Percentiles rank a stretch among this genome's conserved stretches.
Evolutionary conservation across 1,139 yeast genomes (phyloP).

Genomic region (Scheffersomyces titani): DNA sequence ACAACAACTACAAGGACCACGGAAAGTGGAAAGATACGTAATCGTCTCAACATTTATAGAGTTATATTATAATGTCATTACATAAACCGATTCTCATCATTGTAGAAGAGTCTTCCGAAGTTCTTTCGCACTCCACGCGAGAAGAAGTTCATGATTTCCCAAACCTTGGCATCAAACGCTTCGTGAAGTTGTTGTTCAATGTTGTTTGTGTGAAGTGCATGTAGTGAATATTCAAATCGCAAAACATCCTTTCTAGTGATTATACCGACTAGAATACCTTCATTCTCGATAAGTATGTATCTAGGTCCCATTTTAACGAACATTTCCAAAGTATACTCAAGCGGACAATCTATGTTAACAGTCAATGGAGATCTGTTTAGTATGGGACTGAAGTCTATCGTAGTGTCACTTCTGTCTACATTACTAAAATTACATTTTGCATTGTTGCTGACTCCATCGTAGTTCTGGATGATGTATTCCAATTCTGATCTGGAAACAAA

Average conservation of each 20-base stretch:
- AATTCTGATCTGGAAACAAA: conserved; percentile 38
- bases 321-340: conserved; percentile 66
- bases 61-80: conserved; percentile 3
- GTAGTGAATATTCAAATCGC: conserved; percentile 48
- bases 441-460: conserved; percentile 15
- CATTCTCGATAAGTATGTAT: conserved; percentile 60
- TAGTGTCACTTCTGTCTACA: conserved; percentile 9
- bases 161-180: conserved; percentile 34
- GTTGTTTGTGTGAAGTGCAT: conserved; percentile 19
- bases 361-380: conserved; percentile 67
- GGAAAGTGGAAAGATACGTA: conserved; percentile 79
- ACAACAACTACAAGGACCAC: conserved; percentile 68
- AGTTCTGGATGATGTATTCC: conserved; percentile 20
- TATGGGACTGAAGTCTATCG: conserved; percentile 37
- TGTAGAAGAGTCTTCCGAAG: conserved; percentile 32
- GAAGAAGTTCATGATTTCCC: conserved; percentile 35
- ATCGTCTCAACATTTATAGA: not conserved
- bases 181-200: conserved; percentile 15
- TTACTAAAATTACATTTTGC: conserved; percentile 21
- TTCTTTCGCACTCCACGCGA: conserved; percentile 21
- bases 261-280: conserved; percentile 57
- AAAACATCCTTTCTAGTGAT: conserved; percentile 70
- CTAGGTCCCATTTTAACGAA: conserved; percentile 84
- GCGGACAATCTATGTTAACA: conserved; percentile 53
- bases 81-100: conserved; percentile 27